A percentile compares a stretch with the other conserved stretches of the same genome.
phyloP scores from a whole-genome alignment of 2,329 filamentous ascomycete genomes.

The Zymoseptoria passerinii region DNA sequence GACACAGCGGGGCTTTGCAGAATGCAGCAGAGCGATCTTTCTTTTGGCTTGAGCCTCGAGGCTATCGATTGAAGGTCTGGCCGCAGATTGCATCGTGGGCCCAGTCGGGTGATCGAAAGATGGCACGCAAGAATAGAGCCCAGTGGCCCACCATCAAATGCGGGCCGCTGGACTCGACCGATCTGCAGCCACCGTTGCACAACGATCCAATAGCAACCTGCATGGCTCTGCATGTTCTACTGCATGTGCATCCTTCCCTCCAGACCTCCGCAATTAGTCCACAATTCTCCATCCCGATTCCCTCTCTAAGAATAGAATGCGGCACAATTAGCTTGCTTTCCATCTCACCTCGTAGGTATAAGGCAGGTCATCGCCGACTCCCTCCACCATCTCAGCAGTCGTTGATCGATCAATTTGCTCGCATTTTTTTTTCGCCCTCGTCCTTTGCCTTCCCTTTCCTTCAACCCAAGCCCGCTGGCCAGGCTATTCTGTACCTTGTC shows the following conservation, averaged over 20 bases:
- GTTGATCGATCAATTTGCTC: constrained; percentile 42
- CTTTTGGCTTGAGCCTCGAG: not conserved
- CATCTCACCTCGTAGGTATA: constrained; percentile 39
- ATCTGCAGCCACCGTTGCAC: constrained; percentile 22
- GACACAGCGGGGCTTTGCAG: not conserved
- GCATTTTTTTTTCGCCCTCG: constrained; percentile 23
- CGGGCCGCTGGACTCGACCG: constrained; percentile 17
- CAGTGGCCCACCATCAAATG: constrained; percentile 5
- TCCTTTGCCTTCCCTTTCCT: constrained; percentile 27
- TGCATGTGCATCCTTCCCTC: constrained; percentile 11
- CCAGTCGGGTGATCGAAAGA: constrained; percentile 17
- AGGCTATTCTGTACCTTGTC: constrained; percentile 40
- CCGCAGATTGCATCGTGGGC: constrained; percentile 12
- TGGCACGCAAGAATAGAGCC: constrained; percentile 20
- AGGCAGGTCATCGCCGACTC: constrained; percentile 34
- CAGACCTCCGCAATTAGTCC: constrained; percentile 19
- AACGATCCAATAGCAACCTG: constrained; percentile 18
- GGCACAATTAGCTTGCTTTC: constrained; percentile 32
- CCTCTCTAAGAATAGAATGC: constrained; percentile 42
- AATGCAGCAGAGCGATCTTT: not conserved
- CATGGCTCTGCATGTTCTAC: constrained; percentile 17
- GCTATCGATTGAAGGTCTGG: not conserved
- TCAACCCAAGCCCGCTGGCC: constrained; percentile 39
- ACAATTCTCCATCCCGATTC: constrained; percentile 6
- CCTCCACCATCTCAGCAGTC: constrained; percentile 31